Evolutionary conservation across 495 filamentous ascomycete species (phyloP).

Genomic region (Aspergillus saccharolyticus): DNA sequence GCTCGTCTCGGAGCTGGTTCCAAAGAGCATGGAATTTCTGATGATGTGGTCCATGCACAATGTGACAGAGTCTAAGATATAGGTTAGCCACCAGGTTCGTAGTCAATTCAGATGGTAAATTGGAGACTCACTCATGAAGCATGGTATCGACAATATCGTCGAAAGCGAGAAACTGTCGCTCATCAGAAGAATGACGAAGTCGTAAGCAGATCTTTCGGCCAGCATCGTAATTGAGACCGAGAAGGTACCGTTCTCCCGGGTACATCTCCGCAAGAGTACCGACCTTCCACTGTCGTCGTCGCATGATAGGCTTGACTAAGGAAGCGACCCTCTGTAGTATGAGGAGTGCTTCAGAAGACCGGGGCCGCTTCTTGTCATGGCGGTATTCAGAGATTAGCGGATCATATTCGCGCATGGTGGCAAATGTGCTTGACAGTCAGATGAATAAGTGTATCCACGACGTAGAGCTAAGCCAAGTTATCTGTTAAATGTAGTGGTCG

Average conservation of each 20-base stretch:
- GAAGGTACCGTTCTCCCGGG: slow-evolving; percentile 65
- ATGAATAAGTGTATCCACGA: not conserved
- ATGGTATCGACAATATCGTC: slow-evolving; percentile 85
- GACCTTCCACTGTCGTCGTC: slow-evolving; percentile 76
- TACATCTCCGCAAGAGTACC: slow-evolving; percentile 80
- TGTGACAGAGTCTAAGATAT: slow-evolving; percentile 65
- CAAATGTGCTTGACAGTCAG: not conserved
- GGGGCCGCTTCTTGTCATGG: slow-evolving; percentile 67
- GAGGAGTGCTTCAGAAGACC: slow-evolving; percentile 75
- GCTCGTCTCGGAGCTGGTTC: slow-evolving; percentile 83
- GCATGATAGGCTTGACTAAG: slow-evolving; percentile 93
- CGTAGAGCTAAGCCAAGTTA: not conserved
- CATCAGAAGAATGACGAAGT: slow-evolving; percentile 71
- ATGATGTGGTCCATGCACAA: slow-evolving; percentile 76
- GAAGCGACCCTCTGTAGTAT: slow-evolving; percentile 79
- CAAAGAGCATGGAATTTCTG: slow-evolving; percentile 76
- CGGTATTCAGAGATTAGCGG: slow-evolving; percentile 69
- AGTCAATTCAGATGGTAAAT: not conserved
- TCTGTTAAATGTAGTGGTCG: too few relatives aligned
- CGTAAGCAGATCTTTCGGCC: slow-evolving; percentile 80
- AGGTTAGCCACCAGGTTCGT: slow-evolving; percentile 10
- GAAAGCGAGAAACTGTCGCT: slow-evolving; percentile 70
- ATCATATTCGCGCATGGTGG: slow-evolving; percentile 60
- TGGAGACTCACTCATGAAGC: slow-evolving; percentile 72
- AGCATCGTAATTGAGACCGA: slow-evolving; percentile 75